Conservation (phyloP, 345 rosid genomes). For the Luvunga scandens region DNA sequence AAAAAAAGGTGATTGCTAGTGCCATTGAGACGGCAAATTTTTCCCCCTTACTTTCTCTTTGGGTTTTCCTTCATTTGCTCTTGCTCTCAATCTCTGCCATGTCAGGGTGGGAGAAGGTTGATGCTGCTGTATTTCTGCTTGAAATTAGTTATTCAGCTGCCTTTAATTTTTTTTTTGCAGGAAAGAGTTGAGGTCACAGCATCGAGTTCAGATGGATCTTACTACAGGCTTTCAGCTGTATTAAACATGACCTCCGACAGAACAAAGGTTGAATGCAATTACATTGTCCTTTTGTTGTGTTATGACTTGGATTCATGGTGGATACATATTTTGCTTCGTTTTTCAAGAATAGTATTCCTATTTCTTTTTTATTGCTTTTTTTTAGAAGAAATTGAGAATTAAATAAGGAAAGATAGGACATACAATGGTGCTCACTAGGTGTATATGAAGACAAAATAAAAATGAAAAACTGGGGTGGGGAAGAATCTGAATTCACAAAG, state of each 20-base stretch:
- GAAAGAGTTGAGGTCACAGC: conserved; percentile 92
- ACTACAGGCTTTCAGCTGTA: conserved; percentile 83
- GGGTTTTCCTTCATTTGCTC: conserved; percentile 7
- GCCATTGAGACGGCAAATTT: neutral
- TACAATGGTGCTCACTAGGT: neutral
- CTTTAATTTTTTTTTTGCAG: conserved; percentile 45
- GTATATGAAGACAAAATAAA: neutral
- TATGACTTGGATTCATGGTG: conserved; percentile 3
- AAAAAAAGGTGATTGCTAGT: conserved; percentile 73
- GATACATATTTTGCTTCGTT: neutral
- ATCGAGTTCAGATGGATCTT: conserved; percentile 68
- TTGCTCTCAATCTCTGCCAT: conserved; percentile 4
- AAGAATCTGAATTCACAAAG: neutral
- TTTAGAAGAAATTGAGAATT: neutral
- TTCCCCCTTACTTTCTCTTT: neutral
- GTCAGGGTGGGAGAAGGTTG: neutral
- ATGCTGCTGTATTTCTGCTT: conserved; percentile 11
- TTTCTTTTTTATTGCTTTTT: neutral
- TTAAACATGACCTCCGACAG: conserved; percentile 88
- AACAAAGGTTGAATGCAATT: conserved; percentile 68
- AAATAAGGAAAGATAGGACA: neutral
- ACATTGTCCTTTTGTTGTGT: conserved; percentile 3
- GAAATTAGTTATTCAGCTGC: neutral
- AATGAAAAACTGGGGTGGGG: neutral
- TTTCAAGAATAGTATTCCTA: neutral